Percentiles rank a stretch among this genome's conserved stretches.
Conservation (phyloP, 768 basidiomycete species). For the Hypsizygus marmoreus region DNA sequence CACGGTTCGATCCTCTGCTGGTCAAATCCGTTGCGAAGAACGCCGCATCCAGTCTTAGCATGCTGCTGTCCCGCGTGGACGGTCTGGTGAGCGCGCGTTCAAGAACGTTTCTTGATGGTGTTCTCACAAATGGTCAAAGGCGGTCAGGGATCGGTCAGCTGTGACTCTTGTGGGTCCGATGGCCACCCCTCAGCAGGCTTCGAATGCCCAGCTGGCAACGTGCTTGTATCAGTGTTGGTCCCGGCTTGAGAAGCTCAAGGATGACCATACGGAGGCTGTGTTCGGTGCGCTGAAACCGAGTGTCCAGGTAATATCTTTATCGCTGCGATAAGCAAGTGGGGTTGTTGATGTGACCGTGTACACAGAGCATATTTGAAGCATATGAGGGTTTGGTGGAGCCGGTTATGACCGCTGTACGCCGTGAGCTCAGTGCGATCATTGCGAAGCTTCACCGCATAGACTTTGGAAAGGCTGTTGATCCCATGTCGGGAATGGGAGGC, state of each 20-base stretch:
- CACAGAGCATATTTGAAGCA: slow-evolving; percentile 49
- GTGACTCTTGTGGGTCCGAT: slow-evolving; percentile 72
- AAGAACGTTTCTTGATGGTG: neutral
- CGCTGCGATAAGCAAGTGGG: slow-evolving; percentile 4
- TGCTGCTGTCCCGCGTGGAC: slow-evolving; percentile 64
- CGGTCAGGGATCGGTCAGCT: slow-evolving; percentile 76
- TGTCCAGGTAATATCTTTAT: slow-evolving; percentile 48
- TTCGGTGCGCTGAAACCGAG: slow-evolving; percentile 53
- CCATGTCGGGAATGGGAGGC: slow-evolving; percentile 62
- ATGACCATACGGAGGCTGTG: slow-evolving; percentile 67
- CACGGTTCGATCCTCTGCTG: slow-evolving; percentile 89
- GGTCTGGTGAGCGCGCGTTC: slow-evolving; percentile 54
- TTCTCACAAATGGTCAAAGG: slow-evolving; percentile 40
- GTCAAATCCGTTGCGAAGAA: slow-evolving; percentile 79
- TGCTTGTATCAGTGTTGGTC: slow-evolving; percentile 79
- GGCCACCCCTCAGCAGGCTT: slow-evolving; percentile 75
- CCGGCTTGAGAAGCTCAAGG: slow-evolving; percentile 63
- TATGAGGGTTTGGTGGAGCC: slow-evolving; percentile 66
- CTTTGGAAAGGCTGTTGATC: slow-evolving; percentile 71
- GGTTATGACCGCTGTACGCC: slow-evolving; percentile 65
- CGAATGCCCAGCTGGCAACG: slow-evolving; percentile 78
- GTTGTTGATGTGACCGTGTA: neutral
- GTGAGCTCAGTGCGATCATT: slow-evolving; percentile 80
- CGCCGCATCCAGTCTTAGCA: slow-evolving; percentile 68
- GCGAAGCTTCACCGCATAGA: slow-evolving; percentile 85